Evolutionary conservation across 768 basidiomycete species (phyloP).

Genomic region (Termitomyces heimii): DNA sequence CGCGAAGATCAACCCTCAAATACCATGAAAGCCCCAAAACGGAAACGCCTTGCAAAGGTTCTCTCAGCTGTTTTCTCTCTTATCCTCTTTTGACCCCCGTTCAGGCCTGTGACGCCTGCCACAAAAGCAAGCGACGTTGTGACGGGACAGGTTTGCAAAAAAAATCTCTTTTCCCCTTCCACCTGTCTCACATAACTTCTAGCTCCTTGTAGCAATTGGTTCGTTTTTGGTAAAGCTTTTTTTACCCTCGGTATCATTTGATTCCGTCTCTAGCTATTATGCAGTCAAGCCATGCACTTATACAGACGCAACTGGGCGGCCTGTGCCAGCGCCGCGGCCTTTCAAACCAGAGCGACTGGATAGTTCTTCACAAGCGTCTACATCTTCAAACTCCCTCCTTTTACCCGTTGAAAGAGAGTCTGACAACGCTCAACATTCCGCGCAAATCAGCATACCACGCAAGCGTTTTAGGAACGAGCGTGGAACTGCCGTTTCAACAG

Average conservation of each 20-base stretch:
- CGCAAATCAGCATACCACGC: constrained; percentile 19
- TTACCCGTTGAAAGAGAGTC: constrained; percentile 27
- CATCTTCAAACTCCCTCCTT: constrained; percentile 19
- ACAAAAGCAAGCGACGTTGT: constrained; percentile 80
- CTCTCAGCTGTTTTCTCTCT: background rate
- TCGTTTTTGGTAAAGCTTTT: constrained; percentile 17
- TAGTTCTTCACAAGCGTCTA: constrained; percentile 14
- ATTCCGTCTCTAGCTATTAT: constrained; percentile 50
- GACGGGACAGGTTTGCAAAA: constrained; percentile 64
- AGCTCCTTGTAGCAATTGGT: constrained; percentile 86
- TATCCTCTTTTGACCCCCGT: constrained; percentile 9
- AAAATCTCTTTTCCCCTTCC: constrained; percentile 5
- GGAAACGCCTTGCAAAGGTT: constrained; percentile 52
- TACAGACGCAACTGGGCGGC: constrained; percentile 71
- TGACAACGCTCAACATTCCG: constrained; percentile 23
- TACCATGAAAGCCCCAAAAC: constrained; percentile 44
- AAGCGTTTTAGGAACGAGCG: constrained; percentile 46
- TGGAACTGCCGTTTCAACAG: constrained; percentile 29
- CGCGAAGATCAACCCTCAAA: constrained; percentile 22
- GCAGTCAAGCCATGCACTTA: constrained; percentile 79
- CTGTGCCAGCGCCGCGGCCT: constrained; percentile 67
- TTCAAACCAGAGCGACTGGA: constrained; percentile 38
- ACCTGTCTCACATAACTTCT: constrained; percentile 14
- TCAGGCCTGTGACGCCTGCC: constrained; percentile 76
- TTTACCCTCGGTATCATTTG: constrained; percentile 5